Evolutionary conservation across 345 rosid genomes (phyloP).

Genomic region (Eucalyptus decipiens): DNA sequence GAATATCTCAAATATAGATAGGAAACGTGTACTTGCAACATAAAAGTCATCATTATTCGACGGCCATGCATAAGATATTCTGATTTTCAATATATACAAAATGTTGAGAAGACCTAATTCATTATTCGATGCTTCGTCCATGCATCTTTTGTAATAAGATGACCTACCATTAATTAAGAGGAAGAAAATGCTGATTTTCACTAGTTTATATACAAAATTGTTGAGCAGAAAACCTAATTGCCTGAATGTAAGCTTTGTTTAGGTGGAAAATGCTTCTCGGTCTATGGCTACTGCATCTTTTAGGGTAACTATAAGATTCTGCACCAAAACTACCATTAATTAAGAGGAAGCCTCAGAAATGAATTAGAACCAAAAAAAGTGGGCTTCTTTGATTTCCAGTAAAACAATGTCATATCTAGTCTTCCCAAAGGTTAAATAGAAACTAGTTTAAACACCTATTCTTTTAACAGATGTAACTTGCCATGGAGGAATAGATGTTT

Average conservation of each 20-base stretch:
- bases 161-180: too few relatives aligned
- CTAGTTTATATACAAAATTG: too few relatives aligned
- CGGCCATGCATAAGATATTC: slow-evolving; percentile 95
- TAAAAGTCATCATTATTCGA: slow-evolving; percentile 24
- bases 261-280: slow-evolving; percentile 90
- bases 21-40: neutral
- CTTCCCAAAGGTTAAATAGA: too few relatives aligned
- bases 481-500: too few relatives aligned
- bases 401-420: neutral
- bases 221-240: slow-evolving; percentile 97
- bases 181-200: too few relatives aligned
- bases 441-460: neutral
- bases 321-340: slow-evolving; percentile 7
- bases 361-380: neutral
- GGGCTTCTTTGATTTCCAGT: too few relatives aligned
- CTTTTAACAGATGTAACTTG: too few relatives aligned
- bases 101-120: slow-evolving; percentile 95
- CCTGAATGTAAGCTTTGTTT: slow-evolving; percentile 96
- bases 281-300: slow-evolving; percentile 68
- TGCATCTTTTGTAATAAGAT: too few relatives aligned
- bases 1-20: neutral
- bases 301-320: slow-evolving; percentile 64
- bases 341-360: neutral
- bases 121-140: too few relatives aligned
- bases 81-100: slow-evolving; percentile 95